Evolutionary conservation across 2,329 filamentous ascomycete species (phyloP).

Genomic region (Alternaria brassicae): DNA sequence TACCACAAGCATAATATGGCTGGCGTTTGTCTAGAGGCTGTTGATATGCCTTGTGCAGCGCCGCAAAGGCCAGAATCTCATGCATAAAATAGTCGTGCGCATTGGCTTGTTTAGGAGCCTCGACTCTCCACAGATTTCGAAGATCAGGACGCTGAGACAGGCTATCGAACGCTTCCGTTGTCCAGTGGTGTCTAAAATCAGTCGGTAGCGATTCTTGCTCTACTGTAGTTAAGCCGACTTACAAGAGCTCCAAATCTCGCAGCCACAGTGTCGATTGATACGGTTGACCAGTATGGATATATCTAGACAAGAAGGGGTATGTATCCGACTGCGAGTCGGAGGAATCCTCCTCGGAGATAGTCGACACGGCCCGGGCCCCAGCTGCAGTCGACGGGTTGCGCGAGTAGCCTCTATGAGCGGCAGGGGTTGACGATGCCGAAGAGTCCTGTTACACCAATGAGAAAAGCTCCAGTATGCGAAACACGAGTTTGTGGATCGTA

Average conservation of each 20-base stretch:
- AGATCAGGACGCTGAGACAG: slow-evolving; percentile 38
- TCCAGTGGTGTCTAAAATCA: slow-evolving; percentile 45
- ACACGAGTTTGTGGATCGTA: slow-evolving; percentile 15
- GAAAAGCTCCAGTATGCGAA: background rate
- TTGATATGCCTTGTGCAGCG: slow-evolving; percentile 48
- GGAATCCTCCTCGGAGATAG: slow-evolving; percentile 32
- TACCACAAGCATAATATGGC: slow-evolving; percentile 44
- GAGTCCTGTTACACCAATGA: slow-evolving; percentile 17
- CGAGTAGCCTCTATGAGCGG: slow-evolving; percentile 33
- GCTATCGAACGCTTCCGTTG: slow-evolving; percentile 32
- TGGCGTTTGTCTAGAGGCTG: slow-evolving; percentile 29
- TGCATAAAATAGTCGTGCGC: slow-evolving; percentile 50
- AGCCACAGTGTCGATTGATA: slow-evolving; percentile 39
- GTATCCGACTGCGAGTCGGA: slow-evolving; percentile 39
- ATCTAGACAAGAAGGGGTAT: slow-evolving; percentile 43
- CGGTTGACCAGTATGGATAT: slow-evolving; percentile 32
- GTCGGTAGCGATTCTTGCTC: slow-evolving; percentile 3
- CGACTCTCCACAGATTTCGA: slow-evolving; percentile 43
- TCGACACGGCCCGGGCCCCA: slow-evolving; percentile 13
- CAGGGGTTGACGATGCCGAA: slow-evolving; percentile 15
- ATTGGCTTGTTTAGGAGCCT: slow-evolving; percentile 46
- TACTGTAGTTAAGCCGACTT: slow-evolving; percentile 8
- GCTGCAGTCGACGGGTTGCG: slow-evolving; percentile 24
- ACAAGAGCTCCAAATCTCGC: slow-evolving; percentile 47
- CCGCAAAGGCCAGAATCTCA: slow-evolving; percentile 52